phyloP scores from a whole-genome alignment of 1,139 yeast species.

The Magnusiomyces ingens region DNA sequence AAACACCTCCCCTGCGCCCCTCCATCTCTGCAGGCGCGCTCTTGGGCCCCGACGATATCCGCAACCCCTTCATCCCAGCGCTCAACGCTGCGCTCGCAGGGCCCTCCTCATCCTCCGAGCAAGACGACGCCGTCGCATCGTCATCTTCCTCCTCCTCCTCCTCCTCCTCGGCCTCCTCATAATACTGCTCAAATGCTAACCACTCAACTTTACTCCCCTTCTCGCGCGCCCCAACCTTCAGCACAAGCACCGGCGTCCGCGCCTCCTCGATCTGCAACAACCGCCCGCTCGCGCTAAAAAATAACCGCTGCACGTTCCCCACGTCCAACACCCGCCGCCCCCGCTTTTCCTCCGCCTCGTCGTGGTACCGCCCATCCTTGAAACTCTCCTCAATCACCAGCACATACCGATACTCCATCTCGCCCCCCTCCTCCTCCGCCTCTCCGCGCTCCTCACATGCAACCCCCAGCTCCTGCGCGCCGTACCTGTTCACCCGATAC shows the following conservation, averaged over 20 bases:
- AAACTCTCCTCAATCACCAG: conserved; percentile 52
- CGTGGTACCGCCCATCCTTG: conserved; percentile 72
- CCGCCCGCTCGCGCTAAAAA: conserved; percentile 69
- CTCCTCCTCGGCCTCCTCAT: conserved; percentile 15
- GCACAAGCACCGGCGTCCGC: conserved; percentile 60
- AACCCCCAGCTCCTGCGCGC: conserved; percentile 8
- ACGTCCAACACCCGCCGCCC: conserved; percentile 36
- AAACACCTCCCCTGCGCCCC: neutral
- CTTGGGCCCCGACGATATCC: neutral
- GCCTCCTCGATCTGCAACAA: conserved; percentile 59
- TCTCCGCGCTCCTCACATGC: neutral
- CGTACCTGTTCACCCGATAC: conserved; percentile 27
- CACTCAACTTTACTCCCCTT: conserved; percentile 34
- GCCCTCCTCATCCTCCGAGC: conserved; percentile 19
- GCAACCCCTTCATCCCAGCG: neutral
- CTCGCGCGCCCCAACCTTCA: conserved; percentile 35
- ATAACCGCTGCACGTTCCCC: conserved; percentile 45
- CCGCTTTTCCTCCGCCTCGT: conserved; percentile 40
- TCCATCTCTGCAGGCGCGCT: neutral
- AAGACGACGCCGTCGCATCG: conserved; percentile 9
- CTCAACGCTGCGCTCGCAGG: neutral
- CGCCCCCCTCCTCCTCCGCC: too few relatives aligned
- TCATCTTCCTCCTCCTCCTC: conserved; percentile 19
- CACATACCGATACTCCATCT: conserved; percentile 37
- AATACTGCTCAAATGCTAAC: conserved; percentile 48